A percentile compares a stretch with the other conserved stretches of the same genome.
Conservation (phyloP, 768 basidiomycete genomes). For the Naganishia vaughanmartiniae region DNA sequence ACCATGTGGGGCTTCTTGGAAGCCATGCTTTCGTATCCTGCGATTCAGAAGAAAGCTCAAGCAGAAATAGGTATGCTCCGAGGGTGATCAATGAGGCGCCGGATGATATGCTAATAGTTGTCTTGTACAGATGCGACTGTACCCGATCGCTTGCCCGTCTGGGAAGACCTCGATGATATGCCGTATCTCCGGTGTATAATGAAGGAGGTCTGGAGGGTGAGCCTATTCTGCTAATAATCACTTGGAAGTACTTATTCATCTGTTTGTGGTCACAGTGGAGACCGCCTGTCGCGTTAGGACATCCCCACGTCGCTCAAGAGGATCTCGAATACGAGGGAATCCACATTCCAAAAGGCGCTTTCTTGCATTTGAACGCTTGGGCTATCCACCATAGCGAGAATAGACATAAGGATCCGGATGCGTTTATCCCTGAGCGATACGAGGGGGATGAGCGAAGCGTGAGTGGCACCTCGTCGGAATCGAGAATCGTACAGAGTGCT, state of each 20-base stretch:
- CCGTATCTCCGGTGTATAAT: background rate
- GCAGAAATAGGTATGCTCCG: background rate
- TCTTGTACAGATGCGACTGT: background rate
- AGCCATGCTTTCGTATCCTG: slow-evolving; percentile 1
- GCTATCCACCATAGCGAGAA: background rate
- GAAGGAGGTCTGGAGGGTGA: background rate
- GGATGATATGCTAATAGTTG: background rate
- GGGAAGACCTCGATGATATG: background rate
- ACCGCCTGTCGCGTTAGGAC: background rate
- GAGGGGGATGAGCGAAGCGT: background rate
- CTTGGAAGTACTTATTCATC: background rate
- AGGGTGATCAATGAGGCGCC: background rate
- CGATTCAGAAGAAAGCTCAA: background rate
- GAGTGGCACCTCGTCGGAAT: background rate
- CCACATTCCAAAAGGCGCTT: background rate
- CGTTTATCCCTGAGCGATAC: background rate
- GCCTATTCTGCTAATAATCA: background rate
- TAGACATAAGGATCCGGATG: background rate
- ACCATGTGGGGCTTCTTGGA: slow-evolving; percentile 1
- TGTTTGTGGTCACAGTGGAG: background rate
- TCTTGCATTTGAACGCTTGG: slow-evolving; percentile 4
- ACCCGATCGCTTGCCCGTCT: background rate
- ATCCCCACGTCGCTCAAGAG: background rate
- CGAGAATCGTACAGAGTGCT: background rate
- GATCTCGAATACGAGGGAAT: slow-evolving; percentile 4